phyloP scores from a whole-genome alignment of 805 yeast species.

The Metschnikowia shivogae region DNA sequence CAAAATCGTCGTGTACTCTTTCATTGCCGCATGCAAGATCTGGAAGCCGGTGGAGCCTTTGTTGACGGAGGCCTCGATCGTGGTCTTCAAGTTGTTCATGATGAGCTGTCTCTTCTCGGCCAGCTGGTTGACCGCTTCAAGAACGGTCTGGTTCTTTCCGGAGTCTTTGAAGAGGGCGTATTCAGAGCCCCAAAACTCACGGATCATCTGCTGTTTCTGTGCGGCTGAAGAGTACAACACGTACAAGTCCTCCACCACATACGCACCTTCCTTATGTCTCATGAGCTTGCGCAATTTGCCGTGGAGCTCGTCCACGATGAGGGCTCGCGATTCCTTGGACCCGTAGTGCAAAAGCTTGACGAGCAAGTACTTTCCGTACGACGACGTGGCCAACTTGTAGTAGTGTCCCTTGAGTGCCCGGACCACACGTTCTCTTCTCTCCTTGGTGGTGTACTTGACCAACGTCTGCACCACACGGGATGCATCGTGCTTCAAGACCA shows the following conservation, averaged over 20 bases:
- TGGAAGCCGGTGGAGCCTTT: constrained; percentile 97
- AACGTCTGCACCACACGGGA: constrained; percentile 94
- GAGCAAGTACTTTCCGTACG: constrained; percentile 89
- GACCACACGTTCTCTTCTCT: constrained; percentile 69
- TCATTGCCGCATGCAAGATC: constrained; percentile 93
- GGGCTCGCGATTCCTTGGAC: constrained; percentile 68
- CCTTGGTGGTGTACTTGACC: constrained; percentile 78
- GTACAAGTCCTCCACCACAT: constrained; percentile 90
- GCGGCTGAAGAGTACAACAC: constrained; percentile 79
- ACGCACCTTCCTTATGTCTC: constrained; percentile 98
- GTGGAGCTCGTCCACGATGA: constrained; percentile 78
- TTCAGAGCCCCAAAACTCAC: constrained; percentile 96
- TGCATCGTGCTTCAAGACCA: constrained; percentile 93
- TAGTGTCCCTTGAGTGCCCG: constrained; percentile 67
- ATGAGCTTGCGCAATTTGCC: constrained; percentile 87
- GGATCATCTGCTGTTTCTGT: constrained; percentile 85
- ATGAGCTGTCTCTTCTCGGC: constrained; percentile 77
- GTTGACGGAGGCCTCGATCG: constrained; percentile 85
- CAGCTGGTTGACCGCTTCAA: constrained; percentile 61
- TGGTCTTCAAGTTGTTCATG: constrained; percentile 70
- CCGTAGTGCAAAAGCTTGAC: constrained; percentile 92
- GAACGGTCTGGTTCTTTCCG: constrained; percentile 57
- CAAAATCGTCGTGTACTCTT: constrained; percentile 73
- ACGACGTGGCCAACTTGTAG: constrained; percentile 80
- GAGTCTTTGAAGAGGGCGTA: constrained; percentile 84